Evolutionary conservation across 805 yeast genomes (phyloP).

Genomic region (Nadsonia fulvescens): DNA sequence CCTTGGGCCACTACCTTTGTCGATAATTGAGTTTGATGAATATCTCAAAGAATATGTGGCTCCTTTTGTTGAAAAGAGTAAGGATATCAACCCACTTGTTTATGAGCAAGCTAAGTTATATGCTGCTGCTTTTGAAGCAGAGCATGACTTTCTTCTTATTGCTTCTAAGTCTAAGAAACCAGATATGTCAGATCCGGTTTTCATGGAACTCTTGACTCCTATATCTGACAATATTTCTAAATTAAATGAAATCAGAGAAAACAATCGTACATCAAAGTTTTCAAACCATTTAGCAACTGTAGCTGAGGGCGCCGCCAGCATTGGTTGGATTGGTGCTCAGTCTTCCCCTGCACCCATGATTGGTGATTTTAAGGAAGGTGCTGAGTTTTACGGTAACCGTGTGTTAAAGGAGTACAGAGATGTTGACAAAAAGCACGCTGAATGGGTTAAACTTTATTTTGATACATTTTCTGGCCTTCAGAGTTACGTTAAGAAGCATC

Average conservation of each 20-base stretch:
- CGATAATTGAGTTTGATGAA: conserved; percentile 32
- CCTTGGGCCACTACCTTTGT: conserved; percentile 5
- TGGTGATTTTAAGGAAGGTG: conserved; percentile 74
- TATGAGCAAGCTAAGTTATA: conserved; percentile 25
- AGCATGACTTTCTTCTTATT: conserved; percentile 39
- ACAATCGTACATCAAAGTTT: conserved; percentile 46
- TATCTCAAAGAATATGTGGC: conserved; percentile 34
- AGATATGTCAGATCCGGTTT: conserved; percentile 32
- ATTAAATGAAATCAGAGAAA: conserved; percentile 52
- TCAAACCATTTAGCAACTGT: conserved; percentile 64
- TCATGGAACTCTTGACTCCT: conserved; percentile 44
- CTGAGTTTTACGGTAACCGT: conserved; percentile 88
- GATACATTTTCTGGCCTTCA: conserved; percentile 51
- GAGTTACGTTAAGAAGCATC: conserved; percentile 56
- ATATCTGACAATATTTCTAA: conserved; percentile 41
- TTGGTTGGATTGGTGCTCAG: conserved; percentile 81
- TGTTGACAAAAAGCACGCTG: conserved; percentile 44
- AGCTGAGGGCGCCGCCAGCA: conserved; percentile 74
- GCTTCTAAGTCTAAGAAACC: conserved; percentile 52
- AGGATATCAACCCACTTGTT: conserved; percentile 36
- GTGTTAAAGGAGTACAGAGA: conserved; percentile 73
- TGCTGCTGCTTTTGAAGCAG: conserved; percentile 36
- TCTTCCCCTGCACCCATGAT: conserved; percentile 52
- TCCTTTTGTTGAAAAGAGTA: conserved; percentile 41
- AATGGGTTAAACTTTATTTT: conserved; percentile 63